Base-by-base conservation (phyloP, 345 rosid genomes). In the Ceriops zippeliana region DNA sequence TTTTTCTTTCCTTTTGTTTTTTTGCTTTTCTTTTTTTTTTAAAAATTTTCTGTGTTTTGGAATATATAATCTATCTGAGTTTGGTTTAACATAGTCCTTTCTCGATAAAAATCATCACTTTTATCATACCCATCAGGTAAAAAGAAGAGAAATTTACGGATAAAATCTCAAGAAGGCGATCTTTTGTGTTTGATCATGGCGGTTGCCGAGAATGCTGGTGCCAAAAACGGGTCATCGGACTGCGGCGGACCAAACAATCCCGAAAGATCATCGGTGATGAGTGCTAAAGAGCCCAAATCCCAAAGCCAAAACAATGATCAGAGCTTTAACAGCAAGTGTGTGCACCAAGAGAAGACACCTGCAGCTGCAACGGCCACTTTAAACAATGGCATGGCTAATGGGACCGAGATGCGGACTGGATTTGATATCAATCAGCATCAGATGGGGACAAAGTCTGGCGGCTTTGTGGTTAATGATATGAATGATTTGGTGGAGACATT, bases 191-290 rank as follows among this genome's bases (percentile, higher is more conserved):
- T 72, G 81, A 86, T 84, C 87, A 96, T 96, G 98, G 98, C 95
- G 68, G 96, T 96, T 61, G 89, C 92, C 68, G 99, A 96, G 77
- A 89, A 86, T 87, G 92, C 90, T 71, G 98, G 90, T 73, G 81
- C 82, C 4, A 87, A 82, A 85, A 84, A 86, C 73, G 92, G 77
- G 32, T 82, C 90, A 61, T 77, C 86, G 20, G 85, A 76, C 63
- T 70, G 83, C 46, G 83, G 82, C 31, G 79, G 70, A 63, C 71
- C 85, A 13, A 74, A 78, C 59, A 83, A 81, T 76, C 83, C 66
- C 30, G 85, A 84, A 58, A 84, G 80, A 67, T 79, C 89, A 52
- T 71, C 81, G 24, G 70, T 73, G 28, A 78, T 62, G 9, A 74
- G 67, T 58, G 61, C 27, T 13, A 67, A 62, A 20, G 64, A 63